Percentiles rank a stretch among this genome's conserved stretches.
Evolutionary conservation across 164 flowering plant species (phyloP).

Genomic region (Houttuynia cordata): DNA sequence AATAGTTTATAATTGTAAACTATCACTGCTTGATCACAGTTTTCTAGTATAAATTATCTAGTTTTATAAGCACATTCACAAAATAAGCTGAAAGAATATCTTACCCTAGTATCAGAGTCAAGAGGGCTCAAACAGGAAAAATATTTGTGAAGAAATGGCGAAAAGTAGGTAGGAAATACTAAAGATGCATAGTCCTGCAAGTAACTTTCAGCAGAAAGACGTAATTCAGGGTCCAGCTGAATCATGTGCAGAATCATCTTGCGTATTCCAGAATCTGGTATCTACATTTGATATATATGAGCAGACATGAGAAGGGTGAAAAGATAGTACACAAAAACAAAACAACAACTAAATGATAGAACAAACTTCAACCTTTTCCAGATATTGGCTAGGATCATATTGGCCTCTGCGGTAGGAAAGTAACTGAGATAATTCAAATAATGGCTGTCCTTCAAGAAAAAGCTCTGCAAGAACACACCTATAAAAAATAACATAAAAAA

Average conservation of each 20-base stretch:
- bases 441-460: constrained; percentile 97
- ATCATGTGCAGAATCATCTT: constrained; percentile 98
- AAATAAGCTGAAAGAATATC: constrained; percentile 1
- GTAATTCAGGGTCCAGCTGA: constrained; percentile 82
- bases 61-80: background rate
- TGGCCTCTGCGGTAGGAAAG: constrained; percentile 98
- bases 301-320: background rate
- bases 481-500: constrained; percentile 11
- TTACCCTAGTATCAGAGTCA: constrained; percentile 91
- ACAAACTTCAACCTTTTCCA: constrained; percentile 62
- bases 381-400: constrained; percentile 81
- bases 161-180: constrained; percentile 82
- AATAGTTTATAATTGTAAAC: background rate
- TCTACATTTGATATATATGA: constrained; percentile 31
- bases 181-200: constrained; percentile 59
- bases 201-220: constrained; percentile 85
- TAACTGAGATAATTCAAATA: constrained; percentile 92
- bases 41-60: too few species aligned
- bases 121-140: constrained; percentile 85
- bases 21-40: too few species aligned
- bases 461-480: constrained; percentile 99
- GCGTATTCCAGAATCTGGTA: constrained; percentile 84
- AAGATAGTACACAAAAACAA: background rate
- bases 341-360: too few species aligned
- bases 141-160: constrained; percentile 87